Percentiles rank a stretch among this genome's conserved stretches.
phyloP scores from a whole-genome alignment of 192 early-diverging fungal genomes.

The Bifiguratus adelaidae region DNA sequence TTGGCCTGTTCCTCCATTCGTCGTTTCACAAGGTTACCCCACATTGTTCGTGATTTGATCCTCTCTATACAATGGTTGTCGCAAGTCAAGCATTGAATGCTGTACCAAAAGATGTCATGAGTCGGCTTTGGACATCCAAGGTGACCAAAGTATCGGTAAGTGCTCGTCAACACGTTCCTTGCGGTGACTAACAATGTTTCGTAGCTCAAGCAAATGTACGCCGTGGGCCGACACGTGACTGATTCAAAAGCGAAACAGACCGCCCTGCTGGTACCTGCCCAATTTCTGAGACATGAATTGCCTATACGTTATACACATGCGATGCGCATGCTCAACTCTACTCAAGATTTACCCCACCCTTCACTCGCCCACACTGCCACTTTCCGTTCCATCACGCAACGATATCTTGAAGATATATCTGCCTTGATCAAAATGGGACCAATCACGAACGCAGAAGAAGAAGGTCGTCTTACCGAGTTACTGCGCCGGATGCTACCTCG shows the following conservation, averaged over 20 bases:
- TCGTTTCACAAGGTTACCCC: too few relatives aligned
- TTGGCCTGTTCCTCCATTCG: too few relatives aligned
- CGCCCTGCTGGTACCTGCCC: not conserved
- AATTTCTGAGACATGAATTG: not conserved
- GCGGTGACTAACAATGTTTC: too few relatives aligned
- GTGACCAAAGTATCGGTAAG: not conserved
- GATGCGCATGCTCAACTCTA: not conserved
- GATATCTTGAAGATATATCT: not conserved
- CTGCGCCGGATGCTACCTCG: not conserved
- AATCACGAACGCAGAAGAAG: not conserved
- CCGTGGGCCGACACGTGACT: not conserved
- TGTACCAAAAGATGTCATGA: not conserved
- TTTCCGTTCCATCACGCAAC: not conserved
- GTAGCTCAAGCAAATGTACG: not conserved
- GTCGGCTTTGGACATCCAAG: not conserved
- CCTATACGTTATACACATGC: not conserved
- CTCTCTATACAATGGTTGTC: too few relatives aligned
- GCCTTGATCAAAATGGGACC: not conserved
- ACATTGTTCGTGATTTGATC: too few relatives aligned
- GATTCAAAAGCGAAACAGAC: not conserved
- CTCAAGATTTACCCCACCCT: not conserved
- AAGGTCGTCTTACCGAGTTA: not conserved
- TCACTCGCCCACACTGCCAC: not conserved
- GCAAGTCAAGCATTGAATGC: not conserved
- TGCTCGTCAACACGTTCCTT: not conserved